A percentile compares a stretch with the other conserved stretches of the same genome.
These are phyloP conservation scores for Gossypium lobatum DNA, from an alignment of 441 rosid species.

Conservation along the genomic window DNA sequence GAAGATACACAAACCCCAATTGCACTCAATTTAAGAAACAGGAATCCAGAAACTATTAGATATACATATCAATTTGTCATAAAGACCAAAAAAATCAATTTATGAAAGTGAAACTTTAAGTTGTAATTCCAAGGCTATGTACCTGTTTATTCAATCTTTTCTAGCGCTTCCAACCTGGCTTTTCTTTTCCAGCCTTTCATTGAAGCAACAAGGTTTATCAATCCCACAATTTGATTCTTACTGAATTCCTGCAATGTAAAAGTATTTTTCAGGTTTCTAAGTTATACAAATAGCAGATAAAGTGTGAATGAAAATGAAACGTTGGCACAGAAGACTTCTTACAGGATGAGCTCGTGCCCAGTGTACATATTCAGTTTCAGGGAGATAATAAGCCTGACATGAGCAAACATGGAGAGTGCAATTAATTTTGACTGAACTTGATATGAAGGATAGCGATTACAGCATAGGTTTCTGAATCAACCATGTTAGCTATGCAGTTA, in stretches of 20 bases:
- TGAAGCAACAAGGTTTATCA: constrained; percentile 80
- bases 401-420: background rate
- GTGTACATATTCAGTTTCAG: constrained; percentile 88
- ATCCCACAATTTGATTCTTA: constrained; percentile 64
- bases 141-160: constrained; percentile 63
- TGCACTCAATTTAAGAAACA: constrained; percentile 9
- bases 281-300: background rate
- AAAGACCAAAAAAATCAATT: constrained; percentile 8
- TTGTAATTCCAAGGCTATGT: background rate
- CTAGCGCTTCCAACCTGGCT: constrained; percentile 72
- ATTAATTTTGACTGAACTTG: background rate
- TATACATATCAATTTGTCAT: constrained; percentile 27
- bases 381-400: constrained; percentile 85
- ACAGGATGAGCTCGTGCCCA: constrained; percentile 96
- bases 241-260: constrained; percentile 58
- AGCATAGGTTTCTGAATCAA: background rate
- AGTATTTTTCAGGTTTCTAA: background rate
- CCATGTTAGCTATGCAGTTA: constrained; percentile 16
- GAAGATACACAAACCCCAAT: constrained; percentile 35
- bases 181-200: constrained; percentile 98
- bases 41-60: constrained; percentile 20
- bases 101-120: constrained; percentile 11
- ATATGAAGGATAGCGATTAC: background rate
- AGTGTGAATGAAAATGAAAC: background rate
- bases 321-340: constrained; percentile 18